Conservation (phyloP, 2,329 filamentous ascomycete species). For the Lachnellula arida region DNA sequence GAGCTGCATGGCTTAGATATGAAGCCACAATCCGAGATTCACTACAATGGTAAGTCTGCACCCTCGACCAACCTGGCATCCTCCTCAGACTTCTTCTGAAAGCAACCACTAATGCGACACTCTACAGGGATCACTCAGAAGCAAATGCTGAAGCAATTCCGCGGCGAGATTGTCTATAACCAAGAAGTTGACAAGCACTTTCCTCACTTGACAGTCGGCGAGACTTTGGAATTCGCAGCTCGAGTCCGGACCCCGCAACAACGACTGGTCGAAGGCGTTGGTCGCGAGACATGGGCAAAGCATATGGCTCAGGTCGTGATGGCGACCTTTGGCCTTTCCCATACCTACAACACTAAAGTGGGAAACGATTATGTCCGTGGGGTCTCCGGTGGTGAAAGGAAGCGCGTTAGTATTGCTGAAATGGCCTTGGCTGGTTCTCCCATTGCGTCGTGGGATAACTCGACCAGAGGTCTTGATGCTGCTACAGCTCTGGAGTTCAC, state of each 20-base stretch:
- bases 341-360: constrained; percentile 68
- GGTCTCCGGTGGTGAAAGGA: constrained; percentile 66
- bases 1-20: constrained; percentile 55
- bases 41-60: constrained; percentile 58
- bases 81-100: constrained; percentile 42
- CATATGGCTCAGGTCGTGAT: constrained; percentile 54
- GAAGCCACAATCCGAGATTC: constrained; percentile 46
- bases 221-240: constrained; percentile 70
- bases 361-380: constrained; percentile 70
- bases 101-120: background rate
- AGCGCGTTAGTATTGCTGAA: constrained; percentile 79
- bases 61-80: constrained; percentile 51
- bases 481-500: constrained; percentile 72
- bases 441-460: constrained; percentile 31
- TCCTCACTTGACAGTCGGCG: constrained; percentile 67
- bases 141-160: constrained; percentile 55
- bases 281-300: constrained; percentile 46
- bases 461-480: constrained; percentile 67
- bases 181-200: constrained; percentile 74
- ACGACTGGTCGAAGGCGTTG: constrained; percentile 50
- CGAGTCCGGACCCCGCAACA: constrained; percentile 63
- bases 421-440: constrained; percentile 57
- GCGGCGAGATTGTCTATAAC: constrained; percentile 67
- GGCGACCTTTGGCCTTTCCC: constrained; percentile 66
- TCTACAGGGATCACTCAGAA: constrained; percentile 42